Evolutionary conservation across 306 rosid genomes (phyloP).

Genomic region (Quercus robur): DNA sequence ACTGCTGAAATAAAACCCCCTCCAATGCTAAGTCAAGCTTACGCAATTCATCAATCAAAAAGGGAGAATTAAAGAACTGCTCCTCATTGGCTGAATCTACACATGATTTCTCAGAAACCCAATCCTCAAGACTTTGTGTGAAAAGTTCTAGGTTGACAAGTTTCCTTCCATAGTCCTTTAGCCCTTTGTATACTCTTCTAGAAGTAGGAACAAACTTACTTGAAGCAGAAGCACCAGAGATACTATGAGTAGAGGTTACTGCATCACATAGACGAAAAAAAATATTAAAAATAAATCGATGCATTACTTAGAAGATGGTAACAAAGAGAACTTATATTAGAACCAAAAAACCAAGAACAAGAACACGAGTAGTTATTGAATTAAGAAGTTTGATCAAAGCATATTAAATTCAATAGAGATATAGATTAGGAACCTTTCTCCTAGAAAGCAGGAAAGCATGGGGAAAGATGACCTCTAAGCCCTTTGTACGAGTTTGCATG

Average conservation of each 20-base stretch:
- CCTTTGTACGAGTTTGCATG: neutral
- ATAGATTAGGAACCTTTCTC: neutral
- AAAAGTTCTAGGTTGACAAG: conserved; percentile 62
- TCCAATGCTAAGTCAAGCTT: conserved; percentile 88
- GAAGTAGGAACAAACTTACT: conserved; percentile 52
- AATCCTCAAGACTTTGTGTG: conserved; percentile 56
- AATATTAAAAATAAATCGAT: neutral
- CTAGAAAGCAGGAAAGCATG: neutral
- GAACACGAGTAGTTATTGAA: neutral
- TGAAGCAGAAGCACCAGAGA: conserved; percentile 63
- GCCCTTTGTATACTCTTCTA: conserved; percentile 64
- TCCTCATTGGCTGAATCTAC: conserved; percentile 45
- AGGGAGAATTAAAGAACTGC: conserved; percentile 57
- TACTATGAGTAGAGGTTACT: conserved; percentile 59
- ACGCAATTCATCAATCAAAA: conserved; percentile 63
- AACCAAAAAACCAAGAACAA: neutral
- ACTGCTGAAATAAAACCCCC: conserved; percentile 82
- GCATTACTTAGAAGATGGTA: neutral
- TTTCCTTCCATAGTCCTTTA: conserved; percentile 72
- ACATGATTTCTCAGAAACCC: conserved; percentile 67
- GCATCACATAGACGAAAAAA: conserved; percentile 25
- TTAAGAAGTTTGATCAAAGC: neutral
- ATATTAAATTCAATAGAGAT: neutral
- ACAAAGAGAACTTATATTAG: neutral
- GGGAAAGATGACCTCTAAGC: neutral